A percentile compares a stretch with the other conserved stretches of the same genome.
phyloP scores from a whole-genome alignment of 805 yeast species.

The Barnettozyma siamensis region DNA sequence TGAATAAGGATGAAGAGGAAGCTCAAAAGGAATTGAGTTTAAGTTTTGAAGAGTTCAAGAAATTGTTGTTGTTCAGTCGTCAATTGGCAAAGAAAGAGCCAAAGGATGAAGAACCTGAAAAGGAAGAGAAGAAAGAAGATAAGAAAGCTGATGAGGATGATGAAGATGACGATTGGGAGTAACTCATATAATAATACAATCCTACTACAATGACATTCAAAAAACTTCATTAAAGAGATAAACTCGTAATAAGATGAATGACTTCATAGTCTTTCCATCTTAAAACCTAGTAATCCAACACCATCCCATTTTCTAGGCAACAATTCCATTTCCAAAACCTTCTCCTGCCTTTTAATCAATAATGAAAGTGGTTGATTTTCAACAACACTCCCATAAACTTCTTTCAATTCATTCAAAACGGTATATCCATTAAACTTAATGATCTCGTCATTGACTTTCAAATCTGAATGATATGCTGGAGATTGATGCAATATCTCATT shows the following conservation, averaged over 20 bases:
- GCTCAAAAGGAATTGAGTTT: constrained; percentile 40
- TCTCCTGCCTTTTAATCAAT: neutral
- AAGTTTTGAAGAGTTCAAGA: neutral
- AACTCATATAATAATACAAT: neutral
- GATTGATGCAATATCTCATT: constrained; percentile 20
- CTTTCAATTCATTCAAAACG: constrained; percentile 43
- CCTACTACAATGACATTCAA: too few species aligned
- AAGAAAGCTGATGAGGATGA: constrained; percentile 18
- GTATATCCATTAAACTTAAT: constrained; percentile 44
- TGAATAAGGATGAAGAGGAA: neutral
- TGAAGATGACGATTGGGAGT: constrained; percentile 10
- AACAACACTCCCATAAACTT: neutral
- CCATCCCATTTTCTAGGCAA: neutral
- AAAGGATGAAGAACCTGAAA: constrained; percentile 25
- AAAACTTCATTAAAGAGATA: too few species aligned
- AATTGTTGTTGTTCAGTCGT: neutral
- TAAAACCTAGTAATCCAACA: neutral
- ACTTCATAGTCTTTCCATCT: neutral
- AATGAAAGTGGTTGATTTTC: neutral
- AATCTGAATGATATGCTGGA: constrained; percentile 54
- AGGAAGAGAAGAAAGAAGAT: constrained; percentile 17
- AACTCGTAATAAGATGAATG: neutral
- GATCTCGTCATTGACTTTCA: constrained; percentile 43
- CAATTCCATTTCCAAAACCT: neutral
- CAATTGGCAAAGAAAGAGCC: constrained; percentile 47